Base-by-base conservation (phyloP, 176 grass and related monocot species). In the sorghum (Sorghum bicolor) region DNA sequence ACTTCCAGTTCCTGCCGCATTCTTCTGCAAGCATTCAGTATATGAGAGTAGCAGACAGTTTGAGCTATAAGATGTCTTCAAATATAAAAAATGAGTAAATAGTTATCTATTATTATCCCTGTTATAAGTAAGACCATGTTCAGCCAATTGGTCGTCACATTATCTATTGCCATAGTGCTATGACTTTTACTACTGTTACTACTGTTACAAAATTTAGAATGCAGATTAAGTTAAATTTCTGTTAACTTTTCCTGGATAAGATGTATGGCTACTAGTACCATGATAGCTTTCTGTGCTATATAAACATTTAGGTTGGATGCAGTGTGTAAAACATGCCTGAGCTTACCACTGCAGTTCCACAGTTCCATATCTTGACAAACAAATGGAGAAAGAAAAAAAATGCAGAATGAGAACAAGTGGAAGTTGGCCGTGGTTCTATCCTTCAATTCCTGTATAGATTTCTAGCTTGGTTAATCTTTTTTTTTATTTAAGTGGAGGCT, bases 51-150 rank as follows among this genome's bases (percentile, higher is more conserved):
- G 70, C 44, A n/a, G 28, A 47, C 22, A 30, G 29, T 4, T 32
- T 45, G 20, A 16, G 26, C n/a, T 77, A 31, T 60, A 87, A 65
- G 72, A 48, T 82, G 38, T 40, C 74, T 68, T 22, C 20, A n/a
- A 28, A 76, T 60, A 20, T 58, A 33, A 67, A 55, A 37, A 63
- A 65, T 57, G 41, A n/a, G 37, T 72, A 61, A 43, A 39, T 41
- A 10, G 10, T 58, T 22, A 32, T 74, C 16, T 74, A 7, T 71
- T 15, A 28, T 14, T 25, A 72, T 6, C 68, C 37, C n/a, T 10
- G 7, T 10, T 0, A 4, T 68, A 25, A 72, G 39, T 45, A 72
- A 72, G 38, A 29, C 39, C 41, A 74, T 50, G 45, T 75, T 13
- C 8, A 52, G 10, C 30, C 19, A 75, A 57, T 75, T 24, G 30